Evolutionary conservation across 148 eudicot species (phyloP), one percentile per base, ranked within the genome.

Genomic region (Bassia scoparia): DNA sequence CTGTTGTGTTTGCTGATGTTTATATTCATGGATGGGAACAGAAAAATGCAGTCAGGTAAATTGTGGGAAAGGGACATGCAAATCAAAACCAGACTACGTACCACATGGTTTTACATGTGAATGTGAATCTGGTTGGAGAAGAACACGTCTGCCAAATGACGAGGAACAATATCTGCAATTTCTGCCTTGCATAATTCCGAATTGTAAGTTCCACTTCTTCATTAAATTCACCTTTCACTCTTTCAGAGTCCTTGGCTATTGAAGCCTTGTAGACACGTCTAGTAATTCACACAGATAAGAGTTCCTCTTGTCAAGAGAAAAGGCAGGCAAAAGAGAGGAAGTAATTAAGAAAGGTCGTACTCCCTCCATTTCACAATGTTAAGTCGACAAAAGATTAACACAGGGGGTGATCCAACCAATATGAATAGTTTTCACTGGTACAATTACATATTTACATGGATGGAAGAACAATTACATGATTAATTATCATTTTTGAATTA

Each of bases 41-140:
- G 89, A 78, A 11, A 63, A 78, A 81, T 87, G 91, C 79, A 65
- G 83, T 1, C 82, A 79, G 34, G 83, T 86, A 61, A 74, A 71
- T 33, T 89, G 95, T 70, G 95, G 95, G 61, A 87, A 74, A 71
- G 95, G 95, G 73, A 87, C 37, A 1, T 89, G 95, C 66, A 65
- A 84, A 72, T 76, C 67, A 4, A 81, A 76, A 27, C 54, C 80
- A 29, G 84, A 85, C 5, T 56, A 69, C 53, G 27, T 49, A 26
- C 82, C 86, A 44, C 80, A 86, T 74, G 80, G 76, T 77, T 89
- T 82, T 68, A 75, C 18, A 48, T 89, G 95, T 72, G 77, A 83
- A 44, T 89, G 95, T 70, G 84, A 89, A 0, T 34, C 77, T 63
- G 85, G 83, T 35, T 89, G 95, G 95, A 84, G 69, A 69, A 81